Evolutionary conservation across 2,329 filamentous ascomycete genomes (phyloP).

Genomic region (Myriosclerotinia duriaeana): DNA sequence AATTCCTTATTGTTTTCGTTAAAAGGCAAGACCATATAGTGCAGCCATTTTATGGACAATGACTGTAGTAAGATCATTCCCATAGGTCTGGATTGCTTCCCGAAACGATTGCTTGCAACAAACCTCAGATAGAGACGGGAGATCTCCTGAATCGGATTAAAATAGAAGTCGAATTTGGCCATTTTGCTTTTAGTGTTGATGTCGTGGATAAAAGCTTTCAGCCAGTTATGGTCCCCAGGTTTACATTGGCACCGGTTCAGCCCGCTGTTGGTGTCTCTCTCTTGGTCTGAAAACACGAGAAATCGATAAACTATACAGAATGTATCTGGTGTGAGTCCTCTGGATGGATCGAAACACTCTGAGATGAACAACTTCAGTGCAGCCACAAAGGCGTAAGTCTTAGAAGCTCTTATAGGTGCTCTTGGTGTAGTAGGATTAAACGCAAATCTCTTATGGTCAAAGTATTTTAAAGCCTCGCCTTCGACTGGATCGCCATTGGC

Average conservation of each 20-base stretch:
- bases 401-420: not conserved
- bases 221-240: not conserved
- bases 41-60: constrained; percentile 5
- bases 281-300: not conserved
- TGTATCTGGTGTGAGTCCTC: not conserved
- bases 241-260: not conserved
- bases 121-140: not conserved
- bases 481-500: not conserved
- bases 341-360: not conserved
- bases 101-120: not conserved
- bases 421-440: not conserved
- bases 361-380: not conserved
- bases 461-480: not conserved
- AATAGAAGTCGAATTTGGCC: not conserved
- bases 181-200: not conserved
- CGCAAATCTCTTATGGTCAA: not conserved
- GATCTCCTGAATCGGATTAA: not conserved
- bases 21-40: constrained; percentile 1
- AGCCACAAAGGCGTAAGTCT: not conserved
- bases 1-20: constrained; percentile 7
- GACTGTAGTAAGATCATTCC: not conserved
- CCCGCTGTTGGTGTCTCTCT: not conserved
- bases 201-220: not conserved
- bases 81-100: not conserved
- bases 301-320: constrained; percentile 2